Base-by-base conservation (phyloP, 2,329 filamentous ascomycete genomes). In the Zelopaecilomyces penicillatus region DNA sequence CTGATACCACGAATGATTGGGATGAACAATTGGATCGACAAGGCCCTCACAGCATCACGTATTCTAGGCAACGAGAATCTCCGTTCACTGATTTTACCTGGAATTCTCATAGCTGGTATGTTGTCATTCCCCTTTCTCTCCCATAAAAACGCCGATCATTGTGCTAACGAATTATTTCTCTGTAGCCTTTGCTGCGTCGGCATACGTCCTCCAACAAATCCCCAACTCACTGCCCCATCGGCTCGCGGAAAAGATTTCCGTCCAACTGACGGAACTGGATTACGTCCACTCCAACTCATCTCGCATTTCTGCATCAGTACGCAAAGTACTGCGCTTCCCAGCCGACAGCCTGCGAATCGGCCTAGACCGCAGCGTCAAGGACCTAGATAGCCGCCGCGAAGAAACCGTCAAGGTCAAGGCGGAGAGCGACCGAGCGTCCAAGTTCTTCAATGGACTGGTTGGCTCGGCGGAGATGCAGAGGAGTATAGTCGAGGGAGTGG, bases 231-330 rank as follows among this genome's bases (percentile, higher is more conserved):
- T 98, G 1, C 93, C 93, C 2, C 84, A 83, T 43, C 88, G 89
- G 8, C 78, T 98, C 5, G 84, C 85, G 36, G 76, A 76, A 58
- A 97, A 97, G 68, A 85, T 98, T 47, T 83, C 88, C 2, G 71
- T 79, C 30, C 87, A 89, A 57, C 81, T 98, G 33, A 70, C 78
- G 6, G 77, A 85, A 12, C 81, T 95, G 58, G 93, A 98, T 68
- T 98, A 97, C 61, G 87, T 93, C 1, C 93, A 98, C 65, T 69
- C 79, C 52, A 98, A 98, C 68, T 81, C 89, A 37, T 73, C 77
- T 12, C 86, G 93, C 43, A 94, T 98, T 57, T 83, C 87, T 26
- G 76, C 80, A 28, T 85, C 94, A 44, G 88, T 95, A 36, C 87
- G 91, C 54, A 87, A 89, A 61, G 88, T 95, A 6, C 78, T 98